phyloP scores from a whole-genome alignment of 306 rosid species.

The Ziziphus jujuba region DNA sequence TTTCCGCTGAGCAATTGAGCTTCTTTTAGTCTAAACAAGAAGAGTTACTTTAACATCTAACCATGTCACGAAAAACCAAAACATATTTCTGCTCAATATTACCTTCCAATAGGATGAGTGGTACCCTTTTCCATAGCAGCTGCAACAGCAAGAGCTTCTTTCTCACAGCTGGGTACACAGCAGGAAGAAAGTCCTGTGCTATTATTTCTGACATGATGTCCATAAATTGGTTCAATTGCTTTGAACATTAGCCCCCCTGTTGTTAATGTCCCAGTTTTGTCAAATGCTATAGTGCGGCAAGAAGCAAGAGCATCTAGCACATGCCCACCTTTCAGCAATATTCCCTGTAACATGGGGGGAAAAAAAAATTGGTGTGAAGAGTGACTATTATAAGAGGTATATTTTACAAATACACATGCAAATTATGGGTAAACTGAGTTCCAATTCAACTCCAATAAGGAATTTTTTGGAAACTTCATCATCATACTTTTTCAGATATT shows the following conservation, averaged over 20 bases:
- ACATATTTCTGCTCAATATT: conserved; percentile 26
- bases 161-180: conserved; percentile 91
- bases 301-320: conserved; percentile 94
- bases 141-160: conserved; percentile 98
- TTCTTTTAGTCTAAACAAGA: background rate
- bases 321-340: conserved; percentile 94
- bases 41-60: background rate
- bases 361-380: background rate
- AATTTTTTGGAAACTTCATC: no score
- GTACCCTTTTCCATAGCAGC: conserved; percentile 99
- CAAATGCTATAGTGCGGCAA: conserved; percentile 91
- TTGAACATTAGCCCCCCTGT: conserved; percentile 90
- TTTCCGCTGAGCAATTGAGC: no score
- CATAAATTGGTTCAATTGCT: conserved; percentile 94
- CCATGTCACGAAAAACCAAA: conserved; percentile 5
- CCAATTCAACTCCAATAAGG: no score
- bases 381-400: background rate
- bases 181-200: conserved; percentile 54
- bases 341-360: conserved; percentile 58
- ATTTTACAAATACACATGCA: background rate
- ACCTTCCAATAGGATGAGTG: conserved; percentile 99
- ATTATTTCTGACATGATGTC: conserved; percentile 47
- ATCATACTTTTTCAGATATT: no score
- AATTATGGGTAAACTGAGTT: no score
- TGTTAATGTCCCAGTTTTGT: conserved; percentile 96